Conservation (phyloP, 768 basidiomycete species). For the Leccinellum rugosiceps region DNA sequence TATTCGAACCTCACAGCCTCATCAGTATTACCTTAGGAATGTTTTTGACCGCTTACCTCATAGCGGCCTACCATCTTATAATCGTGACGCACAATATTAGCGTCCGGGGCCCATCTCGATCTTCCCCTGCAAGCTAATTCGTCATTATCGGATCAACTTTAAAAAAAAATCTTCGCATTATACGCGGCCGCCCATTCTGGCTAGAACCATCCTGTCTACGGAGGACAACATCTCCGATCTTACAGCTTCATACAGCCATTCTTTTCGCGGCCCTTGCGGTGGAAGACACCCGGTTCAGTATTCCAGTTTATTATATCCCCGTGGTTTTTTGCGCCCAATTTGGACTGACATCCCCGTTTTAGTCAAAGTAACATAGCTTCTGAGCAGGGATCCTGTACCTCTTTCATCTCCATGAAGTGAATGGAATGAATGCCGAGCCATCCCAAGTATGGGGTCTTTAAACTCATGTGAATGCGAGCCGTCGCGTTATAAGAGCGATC, state of each 20-base stretch:
- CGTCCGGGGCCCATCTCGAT: background rate
- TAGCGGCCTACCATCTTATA: too few relatives aligned
- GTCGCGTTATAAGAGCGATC: conserved; percentile 14
- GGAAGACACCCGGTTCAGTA: background rate
- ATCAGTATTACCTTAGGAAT: background rate
- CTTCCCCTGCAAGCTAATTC: background rate
- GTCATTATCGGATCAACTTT: conserved; percentile 12
- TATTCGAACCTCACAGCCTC: background rate
- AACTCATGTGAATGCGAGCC: background rate
- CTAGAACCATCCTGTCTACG: background rate
- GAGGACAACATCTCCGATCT: background rate
- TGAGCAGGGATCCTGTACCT: conserved; percentile 3
- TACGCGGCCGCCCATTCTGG: background rate
- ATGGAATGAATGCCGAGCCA: conserved; percentile 5
- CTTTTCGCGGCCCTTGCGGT: background rate
- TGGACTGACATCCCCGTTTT: background rate
- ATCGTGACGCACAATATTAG: background rate
- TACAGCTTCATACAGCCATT: background rate
- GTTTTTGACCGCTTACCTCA: too few relatives aligned
- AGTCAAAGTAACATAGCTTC: background rate
- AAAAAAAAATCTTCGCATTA: background rate
- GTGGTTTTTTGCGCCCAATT: background rate
- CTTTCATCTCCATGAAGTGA: conserved; percentile 12
- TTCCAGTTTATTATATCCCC: background rate
- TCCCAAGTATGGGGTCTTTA: conserved; percentile 6